Evolutionary conservation across 2,329 filamentous ascomycete genomes (phyloP).

Genomic region (Trichoderma aggressivum): DNA sequence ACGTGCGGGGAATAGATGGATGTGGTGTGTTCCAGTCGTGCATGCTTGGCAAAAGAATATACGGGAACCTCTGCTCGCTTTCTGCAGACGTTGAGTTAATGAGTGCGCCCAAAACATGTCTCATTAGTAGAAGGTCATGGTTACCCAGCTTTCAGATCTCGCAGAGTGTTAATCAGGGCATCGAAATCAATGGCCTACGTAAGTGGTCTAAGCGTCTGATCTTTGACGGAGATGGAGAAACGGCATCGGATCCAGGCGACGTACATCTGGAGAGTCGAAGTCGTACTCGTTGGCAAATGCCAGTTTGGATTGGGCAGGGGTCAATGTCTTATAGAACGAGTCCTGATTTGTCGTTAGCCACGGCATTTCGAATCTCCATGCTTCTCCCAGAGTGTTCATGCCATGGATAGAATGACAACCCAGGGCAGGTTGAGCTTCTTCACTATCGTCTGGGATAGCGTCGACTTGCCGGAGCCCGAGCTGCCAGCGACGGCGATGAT

Average conservation of each 20-base stretch:
- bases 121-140: slow-evolving; percentile 21
- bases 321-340: slow-evolving; percentile 93
- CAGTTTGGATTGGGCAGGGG: slow-evolving; percentile 69
- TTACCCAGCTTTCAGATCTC: slow-evolving; percentile 89
- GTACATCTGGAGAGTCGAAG: slow-evolving; percentile 81
- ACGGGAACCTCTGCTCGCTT: slow-evolving; percentile 87
- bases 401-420: slow-evolving; percentile 98
- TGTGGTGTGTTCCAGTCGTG: slow-evolving; percentile 72
- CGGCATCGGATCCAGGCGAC: slow-evolving; percentile 17
- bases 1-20: slow-evolving; percentile 96
- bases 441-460: slow-evolving; percentile 87
- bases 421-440: slow-evolving; percentile 87
- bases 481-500: slow-evolving; percentile 96
- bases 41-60: slow-evolving; percentile 93
- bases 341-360: slow-evolving; percentile 57
- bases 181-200: slow-evolving; percentile 85
- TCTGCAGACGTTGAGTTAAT: slow-evolving; percentile 41
- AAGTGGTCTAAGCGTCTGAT: not conserved
- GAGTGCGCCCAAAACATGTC: slow-evolving; percentile 10
- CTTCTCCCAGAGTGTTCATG: slow-evolving; percentile 39
- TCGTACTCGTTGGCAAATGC: slow-evolving; percentile 93
- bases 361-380: not conserved
- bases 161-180: slow-evolving; percentile 71
- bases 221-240: not conserved
- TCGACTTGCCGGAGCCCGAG: slow-evolving; percentile 93